Conservation (phyloP, 129 eudicot genomes). For the Oenanthe sinensis region DNA sequence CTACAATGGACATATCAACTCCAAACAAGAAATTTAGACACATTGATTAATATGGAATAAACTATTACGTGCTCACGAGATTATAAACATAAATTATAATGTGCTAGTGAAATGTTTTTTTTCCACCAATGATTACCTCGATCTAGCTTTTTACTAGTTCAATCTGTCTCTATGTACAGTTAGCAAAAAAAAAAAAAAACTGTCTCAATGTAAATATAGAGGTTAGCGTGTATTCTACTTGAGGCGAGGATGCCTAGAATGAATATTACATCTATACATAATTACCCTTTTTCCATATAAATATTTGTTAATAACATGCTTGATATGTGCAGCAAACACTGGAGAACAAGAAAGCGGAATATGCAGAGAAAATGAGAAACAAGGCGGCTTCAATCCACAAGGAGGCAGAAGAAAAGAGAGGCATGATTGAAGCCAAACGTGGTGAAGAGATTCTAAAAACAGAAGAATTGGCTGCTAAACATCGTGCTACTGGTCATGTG, state of each 20-base stretch:
- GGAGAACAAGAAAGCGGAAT: conserved; percentile 78
- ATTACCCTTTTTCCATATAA: not conserved
- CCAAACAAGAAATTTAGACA: not conserved
- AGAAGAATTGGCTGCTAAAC: conserved; percentile 77
- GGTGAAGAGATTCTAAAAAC: conserved; percentile 55
- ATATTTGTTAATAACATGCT: not conserved
- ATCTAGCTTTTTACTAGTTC: not conserved
- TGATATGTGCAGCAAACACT: conserved; percentile 49
- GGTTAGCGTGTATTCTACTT: not conserved
- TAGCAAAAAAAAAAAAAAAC: too few species aligned
- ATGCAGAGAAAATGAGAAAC: conserved; percentile 70
- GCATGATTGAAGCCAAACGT: conserved; percentile 57
- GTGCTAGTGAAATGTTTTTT: not conserved
- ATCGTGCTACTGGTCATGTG: conserved; percentile 60
- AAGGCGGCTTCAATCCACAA: conserved; percentile 55
- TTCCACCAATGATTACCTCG: not conserved
- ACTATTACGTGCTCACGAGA: not conserved
- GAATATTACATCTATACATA: not conserved
- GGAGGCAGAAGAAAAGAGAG: conserved; percentile 82
- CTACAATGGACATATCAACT: not conserved
- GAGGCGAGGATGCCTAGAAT: not conserved
- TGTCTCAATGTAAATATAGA: too few species aligned
- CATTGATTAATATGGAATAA: not conserved
- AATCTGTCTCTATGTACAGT: not conserved
- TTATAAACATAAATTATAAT: not conserved